Base-by-base conservation (phyloP, 805 yeast genomes). In the Yarrowia sp. region DNA sequence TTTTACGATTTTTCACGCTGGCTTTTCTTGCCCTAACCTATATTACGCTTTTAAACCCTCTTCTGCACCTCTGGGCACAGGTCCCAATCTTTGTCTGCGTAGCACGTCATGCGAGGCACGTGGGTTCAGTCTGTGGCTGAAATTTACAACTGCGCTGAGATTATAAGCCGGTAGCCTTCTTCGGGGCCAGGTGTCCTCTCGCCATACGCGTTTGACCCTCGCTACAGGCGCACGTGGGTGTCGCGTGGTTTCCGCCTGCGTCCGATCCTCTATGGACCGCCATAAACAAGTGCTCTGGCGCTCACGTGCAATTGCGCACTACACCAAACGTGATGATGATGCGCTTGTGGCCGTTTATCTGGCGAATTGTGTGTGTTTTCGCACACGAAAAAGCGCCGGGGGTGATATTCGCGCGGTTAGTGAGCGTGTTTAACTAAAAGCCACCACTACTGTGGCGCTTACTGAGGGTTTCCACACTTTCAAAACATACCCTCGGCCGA, bases 31-130 rank as follows among this genome's bases (percentile, higher is more conserved):
- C 58, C 55, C 36, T 51, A 33, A 24, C 58, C 58, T 47, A 51
- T 51, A 33, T 33, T 51, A 51, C 42, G 42, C 58, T 51, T 51
- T 51, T 51, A 21, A 32, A 32, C 39, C 56, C 41, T 47, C 39
- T 32, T 22, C 56, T 47, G 56, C 56, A 47, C 39, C 32, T 16
- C 14, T 22, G 22, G n/a, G 39, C 56, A 49, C 56, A 49, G 56
- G 22, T 51, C 58, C 42, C 42, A 51, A 33, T 44, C 41, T 33
- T 32, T 51, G 41, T 51, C 36, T 13, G 24, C n/a, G 42, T 51
- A 51, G 58, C 58, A 51, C 42, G 58, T 51, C 55, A 47, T 47
- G 55, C 41, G 33, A 51, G n/a, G 58, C 58, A 51, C 58, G 58
- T 51, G 58, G 58, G 58, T 51, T 16, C n/a, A 35, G 22, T 24